These are phyloP conservation scores for Kwoniella botswanensis DNA, from an alignment of 768 basidiomycete species.

Conservation along the genomic window DNA sequence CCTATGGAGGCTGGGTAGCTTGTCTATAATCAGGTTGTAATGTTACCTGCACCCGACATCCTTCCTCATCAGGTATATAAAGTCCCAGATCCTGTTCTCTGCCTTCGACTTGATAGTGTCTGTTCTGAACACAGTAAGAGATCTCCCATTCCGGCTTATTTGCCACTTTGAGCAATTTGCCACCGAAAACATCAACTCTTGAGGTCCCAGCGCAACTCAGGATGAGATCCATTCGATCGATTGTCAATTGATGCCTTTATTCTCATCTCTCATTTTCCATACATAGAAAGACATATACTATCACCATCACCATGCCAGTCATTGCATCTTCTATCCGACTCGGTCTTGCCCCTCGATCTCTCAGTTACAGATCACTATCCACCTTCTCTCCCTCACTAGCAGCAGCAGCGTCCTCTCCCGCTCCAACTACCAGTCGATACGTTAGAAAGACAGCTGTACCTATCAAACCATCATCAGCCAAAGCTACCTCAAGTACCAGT, in stretches of 20 bases:
- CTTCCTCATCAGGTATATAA: background rate
- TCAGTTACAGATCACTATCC: conserved; percentile 69
- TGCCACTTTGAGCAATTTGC: conserved; percentile 11
- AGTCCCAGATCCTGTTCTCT: background rate
- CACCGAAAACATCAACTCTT: conserved; percentile 67
- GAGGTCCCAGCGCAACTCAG: conserved; percentile 58
- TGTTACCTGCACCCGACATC: background rate
- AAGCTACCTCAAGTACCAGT: conserved; percentile 9
- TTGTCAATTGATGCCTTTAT: background rate
- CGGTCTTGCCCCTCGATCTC: conserved; percentile 44
- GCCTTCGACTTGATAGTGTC: background rate
- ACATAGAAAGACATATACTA: background rate
- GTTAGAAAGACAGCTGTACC: conserved; percentile 24
- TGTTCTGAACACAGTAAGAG: too few relatives aligned
- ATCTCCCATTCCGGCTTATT: background rate
- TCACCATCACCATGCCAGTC: background rate
- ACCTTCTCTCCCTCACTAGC: conserved; percentile 65
- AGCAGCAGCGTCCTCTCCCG: conserved; percentile 69
- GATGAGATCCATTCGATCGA: background rate
- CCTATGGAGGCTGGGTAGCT: background rate
- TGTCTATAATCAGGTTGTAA: background rate
- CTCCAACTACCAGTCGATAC: conserved; percentile 64
- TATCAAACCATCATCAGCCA: conserved; percentile 12
- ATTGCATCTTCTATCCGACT: background rate
- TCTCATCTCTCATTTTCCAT: background rate